Base-by-base conservation (phyloP, 2,329 filamentous ascomycete species). In the Ophiosphaerella korrae region DNA sequence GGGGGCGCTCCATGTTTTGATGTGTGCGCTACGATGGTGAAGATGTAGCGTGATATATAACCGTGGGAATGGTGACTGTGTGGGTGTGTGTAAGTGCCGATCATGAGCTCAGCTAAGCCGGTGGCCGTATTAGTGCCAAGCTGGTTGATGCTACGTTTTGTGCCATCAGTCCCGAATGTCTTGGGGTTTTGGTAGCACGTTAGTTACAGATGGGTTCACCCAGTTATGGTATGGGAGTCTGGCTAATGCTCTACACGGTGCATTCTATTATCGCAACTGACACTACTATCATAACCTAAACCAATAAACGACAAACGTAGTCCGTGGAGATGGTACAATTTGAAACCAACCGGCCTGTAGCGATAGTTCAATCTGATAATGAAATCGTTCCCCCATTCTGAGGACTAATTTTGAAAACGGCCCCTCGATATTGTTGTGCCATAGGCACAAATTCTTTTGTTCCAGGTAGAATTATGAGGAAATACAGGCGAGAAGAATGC, bases 261-360 rank as follows among this genome's bases (percentile, higher is more conserved):
- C 8, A 21, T 36, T 16, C 8, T 16, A 36, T 9, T 16, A n/a
- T 16, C 9, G 9, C 34, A 14, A 14, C 4, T 36, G 12, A 16
- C 14, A 8, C 34, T 36, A 36, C 5, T 21, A n/a, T 29, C 34
- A 36, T 36, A n/a, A 9, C 8, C 7, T 5, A 36, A 36, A 36
- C 8, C n/a, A 8, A 36, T 18, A 36, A 36, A 39, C 32, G 32
- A 53, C 29, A 54, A 55, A 41, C 49, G 31, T 44, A 43, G 48
- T 44, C 48, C 45, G 55, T 52, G 7, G 44, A 48, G 53, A 48
- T 58, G 52, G 47, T 64, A 62, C 64, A 68, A 65, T 66, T 59
- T 67, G 50, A 50, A 50, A 46, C 53, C 56, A 53, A 38, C 63
- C 60, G 61, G 58, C 54, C 60, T 50, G 45, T 57, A 56, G 61